These are phyloP conservation scores for Colletotrichum graminicola DNA, from an alignment of 2,329 filamentous ascomycete genomes.

Conservation along the genomic window DNA sequence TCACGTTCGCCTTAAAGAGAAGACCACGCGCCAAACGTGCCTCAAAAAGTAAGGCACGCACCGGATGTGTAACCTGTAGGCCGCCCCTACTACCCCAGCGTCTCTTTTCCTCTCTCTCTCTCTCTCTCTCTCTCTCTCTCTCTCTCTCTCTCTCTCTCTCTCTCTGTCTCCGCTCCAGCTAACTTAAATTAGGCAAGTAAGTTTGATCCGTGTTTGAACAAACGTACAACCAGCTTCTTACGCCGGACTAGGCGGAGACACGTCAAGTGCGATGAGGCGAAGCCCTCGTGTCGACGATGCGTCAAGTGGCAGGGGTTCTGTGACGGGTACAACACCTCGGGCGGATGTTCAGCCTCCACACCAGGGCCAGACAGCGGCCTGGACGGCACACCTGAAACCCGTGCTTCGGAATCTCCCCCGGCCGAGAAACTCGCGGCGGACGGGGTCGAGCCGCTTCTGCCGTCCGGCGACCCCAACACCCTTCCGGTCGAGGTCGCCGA, in stretches of 20 bases:
- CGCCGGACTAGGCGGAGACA: conserved; percentile 48
- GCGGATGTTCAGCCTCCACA: conserved; percentile 6
- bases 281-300: conserved; percentile 51
- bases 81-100: conserved; percentile 7
- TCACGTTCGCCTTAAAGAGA: conserved; percentile 48
- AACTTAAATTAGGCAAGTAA: conserved; percentile 46
- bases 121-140: too few relatives aligned
- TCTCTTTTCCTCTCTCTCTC: too few relatives aligned
- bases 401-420: not conserved
- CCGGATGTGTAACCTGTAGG: conserved; percentile 51
- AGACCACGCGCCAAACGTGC: conserved; percentile 49
- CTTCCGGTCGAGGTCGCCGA: conserved; percentile 5
- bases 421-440: not conserved
- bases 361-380: not conserved
- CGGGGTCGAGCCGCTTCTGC: not conserved
- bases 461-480: too few relatives aligned
- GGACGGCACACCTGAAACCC: not conserved
- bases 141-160: too few relatives aligned
- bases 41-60: conserved; percentile 47
- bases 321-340: conserved; percentile 47
- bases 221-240: conserved; percentile 15
- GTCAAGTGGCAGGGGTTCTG: conserved; percentile 53
- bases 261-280: conserved; percentile 53
- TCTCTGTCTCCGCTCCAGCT: not conserved
- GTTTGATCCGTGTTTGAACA: conserved; percentile 22